A percentile compares a stretch with the other conserved stretches of the same genome.
These are phyloP conservation scores for Harringtonia lauricola DNA, from an alignment of 2,329 filamentous ascomycete genomes.

Conservation along the genomic window DNA sequence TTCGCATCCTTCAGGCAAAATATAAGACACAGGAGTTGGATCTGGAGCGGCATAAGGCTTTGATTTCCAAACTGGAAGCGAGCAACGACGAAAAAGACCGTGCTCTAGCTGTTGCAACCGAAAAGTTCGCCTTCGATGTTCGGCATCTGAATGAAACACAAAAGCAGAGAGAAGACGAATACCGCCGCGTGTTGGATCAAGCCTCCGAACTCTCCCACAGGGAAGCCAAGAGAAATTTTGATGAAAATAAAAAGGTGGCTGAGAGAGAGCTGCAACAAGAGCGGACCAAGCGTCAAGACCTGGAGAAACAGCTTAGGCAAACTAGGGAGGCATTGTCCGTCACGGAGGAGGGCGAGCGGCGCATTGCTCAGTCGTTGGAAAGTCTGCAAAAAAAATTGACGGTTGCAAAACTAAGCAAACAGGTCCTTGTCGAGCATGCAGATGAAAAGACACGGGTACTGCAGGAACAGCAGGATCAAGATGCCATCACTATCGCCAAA, in stretches of 20 bases:
- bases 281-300: conserved; percentile 4
- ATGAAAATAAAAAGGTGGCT: conserved; percentile 3
- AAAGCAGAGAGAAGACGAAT: conserved; percentile 6
- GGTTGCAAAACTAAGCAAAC: neutral
- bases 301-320: conserved; percentile 9
- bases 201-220: conserved; percentile 1
- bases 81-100: conserved; percentile 1
- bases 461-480: neutral
- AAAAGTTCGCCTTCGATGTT: conserved; percentile 1
- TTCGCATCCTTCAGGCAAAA: neutral
- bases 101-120: neutral
- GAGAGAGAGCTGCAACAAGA: conserved; percentile 9
- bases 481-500: neutral
- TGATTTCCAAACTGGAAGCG: conserved; percentile 6
- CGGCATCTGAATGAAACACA: conserved; percentile 2
- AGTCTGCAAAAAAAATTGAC: conserved; percentile 4
- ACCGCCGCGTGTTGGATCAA: conserved; percentile 3
- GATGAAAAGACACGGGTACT: conserved; percentile 1
- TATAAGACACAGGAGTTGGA: neutral
- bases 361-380: neutral
- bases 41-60: conserved; percentile 2
- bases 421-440: neutral
- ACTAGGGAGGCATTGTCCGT: conserved; percentile 4
- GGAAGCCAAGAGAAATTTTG: conserved; percentile 3
- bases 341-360: conserved; percentile 6